Percentiles rank a stretch among this genome's conserved stretches.
Conservation (phyloP, 768 basidiomycete species). For the Podaxis pistillaris region DNA sequence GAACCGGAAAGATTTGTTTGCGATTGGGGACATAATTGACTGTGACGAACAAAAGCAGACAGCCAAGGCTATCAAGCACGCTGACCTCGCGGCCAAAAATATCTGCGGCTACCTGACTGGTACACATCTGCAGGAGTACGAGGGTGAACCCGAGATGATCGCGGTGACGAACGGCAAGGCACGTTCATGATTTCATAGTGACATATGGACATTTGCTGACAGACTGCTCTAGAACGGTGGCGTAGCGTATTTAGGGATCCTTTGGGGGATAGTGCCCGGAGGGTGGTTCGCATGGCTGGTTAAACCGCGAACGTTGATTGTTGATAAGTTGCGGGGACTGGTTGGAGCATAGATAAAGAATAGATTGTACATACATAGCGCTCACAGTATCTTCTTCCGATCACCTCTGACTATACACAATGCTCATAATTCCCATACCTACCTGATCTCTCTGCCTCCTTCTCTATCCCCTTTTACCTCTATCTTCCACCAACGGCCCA, state of each 20-base stretch:
- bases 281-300: conserved; percentile 35
- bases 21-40: conserved; percentile 21
- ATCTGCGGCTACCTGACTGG: neutral
- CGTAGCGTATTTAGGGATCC: conserved; percentile 37
- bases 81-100: conserved; percentile 17
- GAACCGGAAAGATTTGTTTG: conserved; percentile 15
- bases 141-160: conserved; percentile 51
- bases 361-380: neutral
- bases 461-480: neutral
- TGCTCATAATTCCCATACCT: conserved; percentile 10
- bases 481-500: neutral
- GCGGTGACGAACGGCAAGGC: conserved; percentile 55
- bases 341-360: neutral
- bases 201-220: neutral
- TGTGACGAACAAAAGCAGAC: conserved; percentile 19
- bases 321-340: neutral
- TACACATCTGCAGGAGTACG: conserved; percentile 35
- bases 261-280: conserved; percentile 45
- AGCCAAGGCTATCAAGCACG: conserved; percentile 17
- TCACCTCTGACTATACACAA: conserved; percentile 4
- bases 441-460: conserved; percentile 1
- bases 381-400: neutral
- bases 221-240: conserved; percentile 29
- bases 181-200: conserved; percentile 14
- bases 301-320: conserved; percentile 22